A percentile compares a stretch with the other conserved stretches of the same genome.
phyloP scores from a whole-genome alignment of 768 basidiomycete species.

The Hygrophoropsis aurantiaca region DNA sequence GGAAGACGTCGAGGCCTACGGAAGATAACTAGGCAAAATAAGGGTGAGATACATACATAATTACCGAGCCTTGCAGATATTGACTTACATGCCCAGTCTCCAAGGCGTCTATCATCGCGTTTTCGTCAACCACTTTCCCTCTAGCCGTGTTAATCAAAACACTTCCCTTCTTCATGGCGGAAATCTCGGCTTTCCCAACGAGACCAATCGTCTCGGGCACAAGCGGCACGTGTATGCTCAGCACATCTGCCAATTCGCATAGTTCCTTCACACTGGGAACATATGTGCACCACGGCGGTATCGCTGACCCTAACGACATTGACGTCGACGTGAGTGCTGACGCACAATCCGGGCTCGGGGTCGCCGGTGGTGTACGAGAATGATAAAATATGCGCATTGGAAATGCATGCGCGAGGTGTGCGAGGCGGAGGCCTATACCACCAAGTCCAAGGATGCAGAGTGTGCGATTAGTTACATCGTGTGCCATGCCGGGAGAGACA shows the following conservation, averaged over 20 bases:
- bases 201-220: constrained; percentile 65
- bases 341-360: too few relatives aligned
- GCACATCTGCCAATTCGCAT: constrained; percentile 68
- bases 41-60: constrained; percentile 7
- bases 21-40: constrained; percentile 54
- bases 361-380: constrained; percentile 76
- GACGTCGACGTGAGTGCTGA: too few relatives aligned
- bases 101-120: constrained; percentile 75
- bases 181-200: constrained; percentile 71
- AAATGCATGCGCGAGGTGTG: constrained; percentile 69
- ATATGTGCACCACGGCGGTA: constrained; percentile 9
- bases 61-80: too few relatives aligned
- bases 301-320: too few relatives aligned
- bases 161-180: constrained; percentile 67
- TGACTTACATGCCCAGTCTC: constrained; percentile 78
- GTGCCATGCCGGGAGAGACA: constrained; percentile 42
- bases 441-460: constrained; percentile 70
- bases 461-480: constrained; percentile 63
- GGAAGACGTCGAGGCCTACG: constrained; percentile 81
- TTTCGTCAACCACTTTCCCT: constrained; percentile 84
- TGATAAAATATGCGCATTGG: constrained; percentile 89
- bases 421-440: constrained; percentile 67
- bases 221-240: constrained; percentile 82
- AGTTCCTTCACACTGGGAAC: constrained; percentile 46
- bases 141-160: constrained; percentile 81